A percentile compares a stretch with the other conserved stretches of the same genome.
Evolutionary conservation across 2,329 filamentous ascomycete genomes (phyloP).

Genomic region (Curvularia sp.): DNA sequence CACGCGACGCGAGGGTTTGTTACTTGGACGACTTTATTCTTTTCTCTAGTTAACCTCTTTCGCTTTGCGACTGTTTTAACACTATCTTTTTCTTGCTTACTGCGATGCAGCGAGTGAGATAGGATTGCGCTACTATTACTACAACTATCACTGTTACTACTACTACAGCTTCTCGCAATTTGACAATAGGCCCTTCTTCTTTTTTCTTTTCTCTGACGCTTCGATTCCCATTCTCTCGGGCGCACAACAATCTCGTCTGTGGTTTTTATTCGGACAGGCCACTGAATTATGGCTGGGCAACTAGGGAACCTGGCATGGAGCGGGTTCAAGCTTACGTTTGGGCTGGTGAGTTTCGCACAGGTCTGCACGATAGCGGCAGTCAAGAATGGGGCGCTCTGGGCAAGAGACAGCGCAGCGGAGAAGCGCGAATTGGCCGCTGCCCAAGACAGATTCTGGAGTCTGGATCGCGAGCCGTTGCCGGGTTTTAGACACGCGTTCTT

Average conservation of each 20-base stretch:
- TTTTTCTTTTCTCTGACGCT: neutral
- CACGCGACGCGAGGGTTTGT: neutral
- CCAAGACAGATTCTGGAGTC: conserved; percentile 62
- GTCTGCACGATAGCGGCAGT: conserved; percentile 34
- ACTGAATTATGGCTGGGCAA: conserved; percentile 8
- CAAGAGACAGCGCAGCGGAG: conserved; percentile 37
- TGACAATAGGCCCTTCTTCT: neutral
- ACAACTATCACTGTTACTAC: neutral
- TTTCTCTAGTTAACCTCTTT: neutral
- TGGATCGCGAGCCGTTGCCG: conserved; percentile 55
- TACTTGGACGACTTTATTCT: neutral
- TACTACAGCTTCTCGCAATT: neutral
- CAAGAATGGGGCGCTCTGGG: conserved; percentile 40
- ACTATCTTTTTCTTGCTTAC: neutral
- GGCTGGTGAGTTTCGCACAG: conserved; percentile 35
- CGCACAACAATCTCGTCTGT: neutral
- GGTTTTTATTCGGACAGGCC: neutral
- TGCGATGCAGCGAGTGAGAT: neutral
- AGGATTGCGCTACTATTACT: neutral
- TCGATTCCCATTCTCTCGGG: neutral
- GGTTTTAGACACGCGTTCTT: conserved; percentile 62
- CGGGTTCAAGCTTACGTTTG: conserved; percentile 43
- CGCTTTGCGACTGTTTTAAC: neutral
- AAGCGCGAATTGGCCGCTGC: conserved; percentile 49
- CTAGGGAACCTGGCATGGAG: conserved; percentile 35